Base-by-base conservation (phyloP, 768 basidiomycete species). In the Tulasnella sp. region DNA sequence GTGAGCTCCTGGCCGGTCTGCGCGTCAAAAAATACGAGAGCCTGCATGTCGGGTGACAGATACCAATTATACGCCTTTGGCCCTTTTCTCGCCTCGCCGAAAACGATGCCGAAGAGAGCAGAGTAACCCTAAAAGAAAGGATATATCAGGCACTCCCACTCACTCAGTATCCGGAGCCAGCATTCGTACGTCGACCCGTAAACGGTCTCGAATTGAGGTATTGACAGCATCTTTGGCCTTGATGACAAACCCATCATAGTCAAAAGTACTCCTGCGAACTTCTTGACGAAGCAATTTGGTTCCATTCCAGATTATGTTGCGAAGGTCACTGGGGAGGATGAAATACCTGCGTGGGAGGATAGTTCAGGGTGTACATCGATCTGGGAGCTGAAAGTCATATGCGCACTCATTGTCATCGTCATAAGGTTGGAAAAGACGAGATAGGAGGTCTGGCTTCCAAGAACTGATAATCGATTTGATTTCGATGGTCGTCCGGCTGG, bases 71-170 rank as follows among this genome's bases (percentile, higher is more conserved):
- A 74, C 1, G 72, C 72, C 24, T 74, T 40, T 18, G 39, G 39
- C n/a, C 72, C 72, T 21, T 39, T 46, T 21, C n/a, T 21, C 9
- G 39, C n/a, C 31, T 21, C 42, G 21, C 72, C 72, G n/a, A 31
- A 74, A 31, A 74, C 36, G 72, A 74, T 39, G 24, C 72, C 72
- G 19, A 34, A 74, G 72, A 74, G 72, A n/a, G 19, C 72, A 39
- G 39, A 40, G 27, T 42, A 39, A 14, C 42, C 72, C 72, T 74
- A 38, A 48, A 21, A 3, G 48, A n/a, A 48, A 18, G 18, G 24
- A 27, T 0, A 62, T 8, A n/a, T 62, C 16, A 62, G 58, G 10
- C 31, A 9, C n/a, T 7, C 8, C 19, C 6, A 24, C 10, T 24
- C 12, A 62, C 31, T 14, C 31, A 1, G 24, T 5, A n/a, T 10